Evolutionary conservation across 2,329 filamentous ascomycete genomes (phyloP).

Genomic region (Apiospora hydei): DNA sequence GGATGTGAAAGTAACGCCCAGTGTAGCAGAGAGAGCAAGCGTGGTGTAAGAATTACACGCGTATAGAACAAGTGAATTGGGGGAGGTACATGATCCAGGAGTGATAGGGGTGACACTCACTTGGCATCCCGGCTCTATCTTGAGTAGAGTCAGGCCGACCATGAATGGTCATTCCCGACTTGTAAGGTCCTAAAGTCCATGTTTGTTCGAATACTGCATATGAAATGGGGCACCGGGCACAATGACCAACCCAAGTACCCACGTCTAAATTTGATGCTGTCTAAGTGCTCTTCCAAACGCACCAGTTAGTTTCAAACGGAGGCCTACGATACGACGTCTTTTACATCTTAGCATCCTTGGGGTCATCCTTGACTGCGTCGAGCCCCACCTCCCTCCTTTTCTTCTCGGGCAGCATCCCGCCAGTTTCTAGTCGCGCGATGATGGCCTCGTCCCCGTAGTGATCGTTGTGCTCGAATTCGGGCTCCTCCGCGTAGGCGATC

Average conservation of each 20-base stretch:
- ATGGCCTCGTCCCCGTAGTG: slow-evolving; percentile 61
- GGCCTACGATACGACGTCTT: slow-evolving; percentile 23
- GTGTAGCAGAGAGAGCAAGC: neutral
- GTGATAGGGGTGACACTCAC: neutral
- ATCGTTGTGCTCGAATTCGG: slow-evolving; percentile 78
- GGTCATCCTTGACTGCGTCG: slow-evolving; percentile 43
- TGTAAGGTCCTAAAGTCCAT: neutral
- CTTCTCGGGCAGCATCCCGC: slow-evolving; percentile 57
- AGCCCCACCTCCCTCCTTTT: slow-evolving; percentile 45
- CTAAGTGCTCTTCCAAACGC: neutral
- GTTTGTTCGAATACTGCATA: neutral
- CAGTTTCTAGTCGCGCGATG: slow-evolving; percentile 53
- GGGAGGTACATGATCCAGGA: neutral
- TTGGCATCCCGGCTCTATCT: neutral
- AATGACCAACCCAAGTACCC: neutral
- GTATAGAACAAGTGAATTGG: neutral
- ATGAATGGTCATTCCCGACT: neutral
- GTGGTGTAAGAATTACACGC: neutral
- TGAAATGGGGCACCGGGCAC: neutral
- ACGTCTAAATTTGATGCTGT: neutral
- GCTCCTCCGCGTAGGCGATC: slow-evolving; percentile 82
- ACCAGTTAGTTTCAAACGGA: neutral
- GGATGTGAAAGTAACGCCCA: too few relatives aligned
- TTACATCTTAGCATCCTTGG: slow-evolving; percentile 52
- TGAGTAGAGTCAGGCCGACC: too few relatives aligned